Base-by-base conservation (phyloP, 2,329 filamentous ascomycete genomes). In the Mollisiaceae sp. region DNA sequence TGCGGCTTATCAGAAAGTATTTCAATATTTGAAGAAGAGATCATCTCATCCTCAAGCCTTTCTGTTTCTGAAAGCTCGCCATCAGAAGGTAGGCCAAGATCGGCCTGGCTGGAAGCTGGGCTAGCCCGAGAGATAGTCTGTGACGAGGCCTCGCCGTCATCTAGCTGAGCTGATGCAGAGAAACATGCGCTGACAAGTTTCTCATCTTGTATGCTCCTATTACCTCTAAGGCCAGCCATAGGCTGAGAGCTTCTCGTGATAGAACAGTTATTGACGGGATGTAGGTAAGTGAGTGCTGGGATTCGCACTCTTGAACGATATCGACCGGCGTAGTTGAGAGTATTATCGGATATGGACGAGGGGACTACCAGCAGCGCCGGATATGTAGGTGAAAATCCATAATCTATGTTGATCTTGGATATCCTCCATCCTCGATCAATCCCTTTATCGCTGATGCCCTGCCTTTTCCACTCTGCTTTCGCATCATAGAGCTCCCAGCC, bases 211-310 rank as follows among this genome's bases (percentile, higher is more conserved):
- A 97, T 92, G 74, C 94, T 98, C 52, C 94, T 89, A 74, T 97
- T 95, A 68, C 91, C 88, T 58, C 91, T 88, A 27, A 98, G 86
- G 15, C 95, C 95, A 1, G 94, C 91, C 64, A 94, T 83, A 0
- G 95, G 95, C 76, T 99, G 95, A 3, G 94, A 97, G 75, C 93
- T 97, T 75, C 95, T 86, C 1, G 94, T 97, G 69, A 99, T 97
- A 27, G 94, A 95, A 78, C 95, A 98, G 77, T 97, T 97, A 77
- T 98, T 99, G 73, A 97, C 84, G 0, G 93, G 92, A 77, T 99
- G 95, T n/a, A 97, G 87, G 78, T 99, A 99, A 24, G 93, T 93
- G 45, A 99, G 81, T 3, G 89, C 91, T 1, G 95, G 95, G 77
- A 99, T 94, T 66, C 95, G 89, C 69, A 90, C 89, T 66, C 94